Evolutionary conservation across 1,284 basidiomycete genomes (phyloP), one percentile per base, ranked within the genome.

Genomic region (Papiliotrema fonsecae): DNA sequence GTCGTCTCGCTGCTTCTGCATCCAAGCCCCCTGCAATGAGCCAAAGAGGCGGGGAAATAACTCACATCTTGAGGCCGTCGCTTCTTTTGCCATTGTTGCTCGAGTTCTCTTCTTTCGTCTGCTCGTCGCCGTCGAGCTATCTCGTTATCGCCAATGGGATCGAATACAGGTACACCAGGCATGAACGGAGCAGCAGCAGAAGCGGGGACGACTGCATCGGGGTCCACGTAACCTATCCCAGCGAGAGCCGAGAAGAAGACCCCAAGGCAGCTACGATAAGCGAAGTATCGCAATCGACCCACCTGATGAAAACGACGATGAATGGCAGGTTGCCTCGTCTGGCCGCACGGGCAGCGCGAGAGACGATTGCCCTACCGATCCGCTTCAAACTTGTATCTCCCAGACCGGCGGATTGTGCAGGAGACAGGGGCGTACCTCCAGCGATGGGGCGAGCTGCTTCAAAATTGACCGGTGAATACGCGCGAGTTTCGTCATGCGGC

Each of bases 51-150:
- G 32, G 21, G 16, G 13, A 18, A 37, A 43, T 10, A 19, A 67
- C 72, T 67, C 59, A 74, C 72, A 50, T 71, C 68, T 46, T 70
- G 64, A n/a, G 72, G 71, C 35, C 72, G 54, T 53, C 62, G 65
- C 54, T 65, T 67, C 51, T 50, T 67, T 10, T 50, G 57, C 71
- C 70, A 72, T 36, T 52, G 36, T 39, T 64, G 52, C 54, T 73
- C 73, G 25, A 69, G 49, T 25, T 61, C 59, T 19, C 62, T 60
- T 54, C 68, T 65, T 48, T 66, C 65, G 24, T 59, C 55, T 37
- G 65, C 54, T 43, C 54, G 52, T 31, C 51, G 54, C 53, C 65
- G 61, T 28, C 55, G 39, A 6, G 51, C 49, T 3, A 46, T 24
- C 16, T 40, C 22, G 18, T 32, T 22, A 25, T 52, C 55, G 27